Conservation (phyloP, 148 eudicot species). For the Rhododendron griersonianum region DNA sequence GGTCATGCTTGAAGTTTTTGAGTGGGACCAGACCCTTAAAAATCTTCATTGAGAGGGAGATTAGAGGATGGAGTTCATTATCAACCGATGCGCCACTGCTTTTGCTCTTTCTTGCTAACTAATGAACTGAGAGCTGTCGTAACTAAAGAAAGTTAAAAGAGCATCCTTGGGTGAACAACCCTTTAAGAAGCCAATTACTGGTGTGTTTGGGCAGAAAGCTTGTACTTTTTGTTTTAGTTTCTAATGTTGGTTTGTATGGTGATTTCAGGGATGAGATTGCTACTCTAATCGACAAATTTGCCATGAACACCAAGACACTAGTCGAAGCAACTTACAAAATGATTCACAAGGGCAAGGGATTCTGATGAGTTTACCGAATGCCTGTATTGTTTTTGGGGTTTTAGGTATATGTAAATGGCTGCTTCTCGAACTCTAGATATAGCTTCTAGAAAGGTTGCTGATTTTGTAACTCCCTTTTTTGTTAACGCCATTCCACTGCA, state of each 20-base stretch:
- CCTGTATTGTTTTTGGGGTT: neutral
- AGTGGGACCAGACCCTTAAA: neutral
- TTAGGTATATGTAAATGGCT: neutral
- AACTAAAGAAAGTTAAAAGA: neutral
- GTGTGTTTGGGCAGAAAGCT: neutral
- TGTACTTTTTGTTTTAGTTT: neutral
- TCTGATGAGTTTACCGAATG: neutral
- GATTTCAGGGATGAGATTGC: constrained; percentile 63
- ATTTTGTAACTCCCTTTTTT: no score
- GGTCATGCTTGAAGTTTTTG: neutral
- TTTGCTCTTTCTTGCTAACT: neutral
- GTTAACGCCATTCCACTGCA: no score
- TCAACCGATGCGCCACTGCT: neutral
- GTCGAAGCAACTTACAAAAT: constrained; percentile 56
- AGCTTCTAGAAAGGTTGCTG: neutral
- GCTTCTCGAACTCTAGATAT: neutral
- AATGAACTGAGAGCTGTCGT: neutral
- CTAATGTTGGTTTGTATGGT: constrained; percentile 9
- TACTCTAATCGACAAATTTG: constrained; percentile 56
- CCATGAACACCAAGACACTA: constrained; percentile 58
- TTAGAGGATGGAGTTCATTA: neutral
- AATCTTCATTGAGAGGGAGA: neutral
- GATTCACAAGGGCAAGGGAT: constrained; percentile 69
- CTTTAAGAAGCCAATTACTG: neutral
- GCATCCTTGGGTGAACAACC: neutral